A percentile compares a stretch with the other conserved stretches of the same genome.
Conservation (phyloP, 371 early-diverging fungal genomes). For the Mucor saturninus region DNA sequence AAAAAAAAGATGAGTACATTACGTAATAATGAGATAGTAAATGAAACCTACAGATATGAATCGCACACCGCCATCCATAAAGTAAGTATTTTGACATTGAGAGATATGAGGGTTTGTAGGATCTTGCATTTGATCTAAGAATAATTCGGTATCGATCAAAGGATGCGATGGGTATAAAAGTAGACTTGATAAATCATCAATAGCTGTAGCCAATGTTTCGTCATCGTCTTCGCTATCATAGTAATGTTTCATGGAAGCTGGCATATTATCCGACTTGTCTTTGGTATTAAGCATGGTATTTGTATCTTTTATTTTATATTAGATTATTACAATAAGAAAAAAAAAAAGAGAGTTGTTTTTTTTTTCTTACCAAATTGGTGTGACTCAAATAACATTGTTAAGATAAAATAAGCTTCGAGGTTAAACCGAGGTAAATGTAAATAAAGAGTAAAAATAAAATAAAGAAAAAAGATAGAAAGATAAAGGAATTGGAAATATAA, state of each 20-base stretch:
- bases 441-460: background rate
- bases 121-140: constrained; percentile 32
- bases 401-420: constrained; percentile 1
- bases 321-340: background rate
- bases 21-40: background rate
- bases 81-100: constrained; percentile 39
- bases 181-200: constrained; percentile 29
- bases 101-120: constrained; percentile 33
- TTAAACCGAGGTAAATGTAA: constrained; percentile 6
- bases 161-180: constrained; percentile 24
- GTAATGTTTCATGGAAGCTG: constrained; percentile 14
- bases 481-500: constrained; percentile 5
- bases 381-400: constrained; percentile 26
- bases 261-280: constrained; percentile 11
- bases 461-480: constrained; percentile 2
- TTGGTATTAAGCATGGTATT: constrained; percentile 11
- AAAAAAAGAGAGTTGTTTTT: background rate
- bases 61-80: constrained; percentile 44
- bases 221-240: constrained; percentile 32
- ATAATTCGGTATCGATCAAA: constrained; percentile 12
- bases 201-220: constrained; percentile 29
- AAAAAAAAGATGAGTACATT: background rate
- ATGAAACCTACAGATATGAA: constrained; percentile 43
- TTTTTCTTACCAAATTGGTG: constrained; percentile 23
- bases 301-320: constrained; percentile 1